These are phyloP conservation scores for Allium fistulosum DNA, from an alignment of 106 monocot genomes.

Conservation along the genomic window DNA sequence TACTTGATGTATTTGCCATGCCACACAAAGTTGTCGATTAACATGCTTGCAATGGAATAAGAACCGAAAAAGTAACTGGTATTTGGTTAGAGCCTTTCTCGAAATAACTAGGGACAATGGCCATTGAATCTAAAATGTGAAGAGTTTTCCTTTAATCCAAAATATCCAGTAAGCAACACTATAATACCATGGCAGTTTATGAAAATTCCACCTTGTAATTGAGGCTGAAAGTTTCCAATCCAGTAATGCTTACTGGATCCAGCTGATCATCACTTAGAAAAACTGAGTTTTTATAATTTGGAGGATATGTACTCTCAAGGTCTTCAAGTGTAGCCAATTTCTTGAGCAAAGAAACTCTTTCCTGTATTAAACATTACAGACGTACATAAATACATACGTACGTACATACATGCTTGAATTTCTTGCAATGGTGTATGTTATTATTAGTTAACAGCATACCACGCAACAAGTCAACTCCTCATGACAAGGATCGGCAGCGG, in stretches of 20 bases:
- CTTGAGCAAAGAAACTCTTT: constrained; percentile 72
- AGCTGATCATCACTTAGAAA: constrained; percentile 23
- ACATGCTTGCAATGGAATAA: constrained; percentile 96
- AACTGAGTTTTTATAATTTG: constrained; percentile 21
- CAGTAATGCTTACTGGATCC: constrained; percentile 57
- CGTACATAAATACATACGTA: constrained; percentile 6
- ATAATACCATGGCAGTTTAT: neutral
- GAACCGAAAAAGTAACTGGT: constrained; percentile 92
- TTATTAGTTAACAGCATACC: constrained; percentile 26
- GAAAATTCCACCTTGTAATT: constrained; percentile 63
- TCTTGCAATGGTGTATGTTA: constrained; percentile 6
- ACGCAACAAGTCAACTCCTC: constrained; percentile 93
- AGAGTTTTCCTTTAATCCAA: neutral
- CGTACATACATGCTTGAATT: neutral
- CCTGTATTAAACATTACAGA: constrained; percentile 9
- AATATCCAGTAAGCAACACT: neutral
- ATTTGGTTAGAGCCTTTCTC: constrained; percentile 86
- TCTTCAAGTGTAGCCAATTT: constrained; percentile 58
- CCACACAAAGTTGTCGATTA: constrained; percentile 82
- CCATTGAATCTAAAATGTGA: constrained; percentile 75
- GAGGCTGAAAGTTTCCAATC: constrained; percentile 84
- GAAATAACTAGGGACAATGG: constrained; percentile 92
- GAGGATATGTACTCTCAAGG: constrained; percentile 18
- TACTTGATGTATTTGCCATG: constrained; percentile 99
- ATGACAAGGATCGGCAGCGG: constrained; percentile 86